Base-by-base conservation (phyloP, 768 basidiomycete species). In the Pisolithus tinctorius region DNA sequence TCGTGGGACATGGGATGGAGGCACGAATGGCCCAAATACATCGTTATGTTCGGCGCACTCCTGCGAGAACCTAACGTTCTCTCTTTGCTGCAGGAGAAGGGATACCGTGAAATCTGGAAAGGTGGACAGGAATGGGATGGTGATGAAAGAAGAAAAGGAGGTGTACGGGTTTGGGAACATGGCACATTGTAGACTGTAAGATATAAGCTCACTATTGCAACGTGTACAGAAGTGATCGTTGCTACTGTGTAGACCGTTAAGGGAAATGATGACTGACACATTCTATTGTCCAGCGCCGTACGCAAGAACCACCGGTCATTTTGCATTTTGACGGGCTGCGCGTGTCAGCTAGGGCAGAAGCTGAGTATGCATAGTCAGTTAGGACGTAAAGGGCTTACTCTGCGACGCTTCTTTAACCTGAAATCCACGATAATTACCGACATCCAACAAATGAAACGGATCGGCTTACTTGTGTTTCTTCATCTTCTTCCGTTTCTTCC, bases 401-500 rank as follows among this genome's bases (percentile, higher is more conserved):
- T 87, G 79, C 93, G 78, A 59, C 90, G 82, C 77, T 94, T 94
- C 82, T 84, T 89, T 62, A 90, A 78, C 74, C 90, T 92, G 55
- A 6, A 56, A 45, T 40, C 14, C 14, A 20, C 20, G 41, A 47
- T 17, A 5, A 34, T 63, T 26, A 63, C 42, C 53, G 50, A 47
- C 13, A 4, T 23, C 51, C 41, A 44, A 48, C 51, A 51, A 51
- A 17, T 14, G 37, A 46, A n/a, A 34, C 52, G 7, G 49, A 25
- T 26, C 26, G 3, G 76, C 88, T 69, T 63, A 92, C 91, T 94
- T 94, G 69, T 95, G 93, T 72, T 93, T 95, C 79, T 86, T 91
- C 84, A 95, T 95, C 83, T 94, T 95, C 82, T 83, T 87, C 75
- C 82, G 75, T 59, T 82, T 78, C 76, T 93, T 93, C 67, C 89